Conservation (phyloP, 164 flowering plant genomes). For the Piper betle region DNA sequence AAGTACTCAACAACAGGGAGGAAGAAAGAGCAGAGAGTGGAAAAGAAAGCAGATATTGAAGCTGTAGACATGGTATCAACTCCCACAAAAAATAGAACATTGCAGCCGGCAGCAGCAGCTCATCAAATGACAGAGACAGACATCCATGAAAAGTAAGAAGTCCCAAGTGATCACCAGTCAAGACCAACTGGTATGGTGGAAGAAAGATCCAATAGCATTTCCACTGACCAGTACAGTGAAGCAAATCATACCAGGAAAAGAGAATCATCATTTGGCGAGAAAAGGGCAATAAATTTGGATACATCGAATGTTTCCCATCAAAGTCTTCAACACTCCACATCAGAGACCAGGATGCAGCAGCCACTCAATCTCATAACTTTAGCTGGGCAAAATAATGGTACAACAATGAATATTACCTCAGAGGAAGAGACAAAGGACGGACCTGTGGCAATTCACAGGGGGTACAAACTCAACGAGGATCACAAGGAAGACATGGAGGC, state of each 20-base stretch:
- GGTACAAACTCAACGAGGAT: constrained; percentile 42
- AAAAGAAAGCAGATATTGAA: background rate
- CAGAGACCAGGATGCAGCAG: constrained; percentile 14
- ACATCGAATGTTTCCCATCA: constrained; percentile 25
- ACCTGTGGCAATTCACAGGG: constrained; percentile 41
- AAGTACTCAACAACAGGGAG: too few species aligned
- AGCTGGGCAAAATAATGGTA: constrained; percentile 80
- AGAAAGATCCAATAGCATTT: constrained; percentile 6
- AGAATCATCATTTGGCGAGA: constrained; percentile 7
- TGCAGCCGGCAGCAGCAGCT: background rate
- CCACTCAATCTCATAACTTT: constrained; percentile 37
- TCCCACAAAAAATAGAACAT: background rate
- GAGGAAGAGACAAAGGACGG: constrained; percentile 26
- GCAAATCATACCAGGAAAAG: background rate
- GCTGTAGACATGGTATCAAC: background rate
- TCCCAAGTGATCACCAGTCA: background rate
- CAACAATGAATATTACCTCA: constrained; percentile 41
- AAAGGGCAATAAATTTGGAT: constrained; percentile 29
- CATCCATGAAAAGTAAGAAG: background rate
- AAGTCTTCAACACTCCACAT: constrained; percentile 13
- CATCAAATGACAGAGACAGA: background rate
- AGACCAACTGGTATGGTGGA: background rate
- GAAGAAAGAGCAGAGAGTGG: background rate
- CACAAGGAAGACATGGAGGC: constrained; percentile 29
- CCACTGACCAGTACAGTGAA: constrained; percentile 7